A percentile compares a stretch with the other conserved stretches of the same genome.
Conservation (phyloP, 2,329 filamentous ascomycete genomes). For the Cercospora sp. region DNA sequence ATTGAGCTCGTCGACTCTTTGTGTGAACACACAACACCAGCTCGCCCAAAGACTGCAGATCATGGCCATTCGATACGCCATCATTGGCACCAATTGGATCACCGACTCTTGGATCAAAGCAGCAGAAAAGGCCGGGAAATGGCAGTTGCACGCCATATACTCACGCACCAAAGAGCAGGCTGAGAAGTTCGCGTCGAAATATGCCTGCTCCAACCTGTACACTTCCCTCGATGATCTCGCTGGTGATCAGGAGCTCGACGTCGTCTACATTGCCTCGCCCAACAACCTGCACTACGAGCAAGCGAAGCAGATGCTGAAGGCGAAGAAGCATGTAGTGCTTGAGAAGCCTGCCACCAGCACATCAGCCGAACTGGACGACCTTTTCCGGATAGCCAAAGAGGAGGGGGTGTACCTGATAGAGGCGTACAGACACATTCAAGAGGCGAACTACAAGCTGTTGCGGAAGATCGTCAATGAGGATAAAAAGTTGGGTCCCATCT, state of each 20-base stretch:
- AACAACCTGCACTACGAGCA: conserved; percentile 52
- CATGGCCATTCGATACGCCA: conserved; percentile 45
- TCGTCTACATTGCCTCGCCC: conserved; percentile 53
- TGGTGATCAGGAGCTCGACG: conserved; percentile 42
- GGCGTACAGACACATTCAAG: conserved; percentile 53
- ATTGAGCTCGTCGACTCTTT: not conserved
- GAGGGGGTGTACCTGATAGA: conserved; percentile 49
- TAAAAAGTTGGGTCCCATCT: conserved; percentile 44
- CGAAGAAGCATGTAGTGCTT: conserved; percentile 52
- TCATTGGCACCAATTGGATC: conserved; percentile 53
- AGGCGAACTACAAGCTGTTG: conserved; percentile 50
- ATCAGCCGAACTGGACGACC: conserved; percentile 44
- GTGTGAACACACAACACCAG: not conserved
- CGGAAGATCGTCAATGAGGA: conserved; percentile 40
- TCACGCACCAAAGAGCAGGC: conserved; percentile 48
- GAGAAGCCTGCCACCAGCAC: conserved; percentile 53
- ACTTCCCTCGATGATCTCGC: conserved; percentile 45
- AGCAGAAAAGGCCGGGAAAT: conserved; percentile 47
- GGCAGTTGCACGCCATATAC: conserved; percentile 50
- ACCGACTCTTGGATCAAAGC: conserved; percentile 50
- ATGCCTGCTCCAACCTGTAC: conserved; percentile 41
- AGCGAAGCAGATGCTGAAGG: conserved; percentile 45
- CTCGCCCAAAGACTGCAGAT: not conserved
- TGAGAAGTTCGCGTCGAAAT: conserved; percentile 46
- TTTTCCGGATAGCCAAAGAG: conserved; percentile 45